Evolutionary conservation across 2,329 filamentous ascomycete species (phyloP).

Genomic region (Talaromyces verruculosus): DNA sequence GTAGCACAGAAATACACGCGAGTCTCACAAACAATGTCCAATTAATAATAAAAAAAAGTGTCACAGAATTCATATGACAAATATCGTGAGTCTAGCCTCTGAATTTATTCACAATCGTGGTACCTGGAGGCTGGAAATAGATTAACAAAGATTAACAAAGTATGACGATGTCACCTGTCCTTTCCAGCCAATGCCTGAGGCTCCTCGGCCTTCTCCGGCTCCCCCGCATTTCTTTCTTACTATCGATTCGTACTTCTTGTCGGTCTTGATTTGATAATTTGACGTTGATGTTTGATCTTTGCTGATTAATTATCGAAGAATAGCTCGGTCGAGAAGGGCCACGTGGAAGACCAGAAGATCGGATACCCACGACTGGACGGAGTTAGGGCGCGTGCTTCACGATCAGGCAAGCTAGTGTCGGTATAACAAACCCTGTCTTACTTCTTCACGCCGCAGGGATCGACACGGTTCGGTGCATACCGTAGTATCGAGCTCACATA

Average conservation of each 20-base stretch:
- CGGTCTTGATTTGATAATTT: not conserved
- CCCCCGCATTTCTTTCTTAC: not conserved
- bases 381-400: not conserved
- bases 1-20: not conserved
- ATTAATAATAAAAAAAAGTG: not conserved
- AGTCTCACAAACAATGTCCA: not conserved
- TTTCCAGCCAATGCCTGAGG: not conserved
- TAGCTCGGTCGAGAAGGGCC: not conserved
- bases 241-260: not conserved
- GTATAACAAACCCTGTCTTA: not conserved
- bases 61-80: not conserved
- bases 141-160: not conserved
- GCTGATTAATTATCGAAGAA: not conserved
- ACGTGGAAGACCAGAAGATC: not conserved
- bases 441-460: no score
- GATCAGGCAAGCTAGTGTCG: not conserved
- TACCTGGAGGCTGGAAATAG: not conserved
- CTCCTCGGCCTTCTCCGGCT: not conserved
- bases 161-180: not conserved
- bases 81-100: not conserved
- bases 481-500: no score
- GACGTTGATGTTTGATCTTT: not conserved
- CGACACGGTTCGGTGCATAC: no score
- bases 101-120: not conserved
- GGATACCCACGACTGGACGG: not conserved